Evolutionary conservation across 495 filamentous ascomycete species (phyloP).

Genomic region (Aspergillus nidulans): DNA sequence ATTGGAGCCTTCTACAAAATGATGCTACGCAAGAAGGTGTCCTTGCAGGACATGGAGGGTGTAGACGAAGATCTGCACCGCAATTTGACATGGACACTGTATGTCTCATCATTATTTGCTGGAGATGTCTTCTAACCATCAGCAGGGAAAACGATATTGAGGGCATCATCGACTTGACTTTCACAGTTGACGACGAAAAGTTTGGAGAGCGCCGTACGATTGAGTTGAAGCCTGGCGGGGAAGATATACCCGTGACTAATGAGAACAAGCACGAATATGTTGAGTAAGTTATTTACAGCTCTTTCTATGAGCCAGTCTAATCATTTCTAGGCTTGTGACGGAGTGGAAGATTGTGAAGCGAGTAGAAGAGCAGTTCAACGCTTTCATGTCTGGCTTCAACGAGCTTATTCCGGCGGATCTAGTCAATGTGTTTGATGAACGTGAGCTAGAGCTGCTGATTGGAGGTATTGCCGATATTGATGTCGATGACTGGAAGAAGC

Average conservation of each 20-base stretch:
- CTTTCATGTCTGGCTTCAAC: slow-evolving; percentile 95
- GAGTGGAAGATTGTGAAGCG: slow-evolving; percentile 99
- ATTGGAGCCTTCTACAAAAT: slow-evolving; percentile 99
- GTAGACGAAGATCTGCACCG: slow-evolving; percentile 97
- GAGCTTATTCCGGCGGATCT: slow-evolving; percentile 95
- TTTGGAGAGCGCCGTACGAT: slow-evolving; percentile 91
- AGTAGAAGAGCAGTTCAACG: slow-evolving; percentile 95
- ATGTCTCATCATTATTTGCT: slow-evolving; percentile 24
- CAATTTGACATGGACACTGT: slow-evolving; percentile 91
- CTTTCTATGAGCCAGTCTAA: background rate
- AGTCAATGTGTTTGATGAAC: slow-evolving; percentile 98
- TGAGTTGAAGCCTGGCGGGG: slow-evolving; percentile 85
- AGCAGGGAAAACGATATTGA: slow-evolving; percentile 87
- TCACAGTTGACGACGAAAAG: slow-evolving; percentile 93
- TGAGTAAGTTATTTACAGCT: slow-evolving; percentile 55
- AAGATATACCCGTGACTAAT: slow-evolving; percentile 92
- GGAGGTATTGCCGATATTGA: slow-evolving; percentile 99
- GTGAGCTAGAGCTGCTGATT: slow-evolving; percentile 93
- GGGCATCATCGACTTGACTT: slow-evolving; percentile 86
- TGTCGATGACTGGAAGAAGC: slow-evolving; percentile 99
- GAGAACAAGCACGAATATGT: slow-evolving; percentile 95
- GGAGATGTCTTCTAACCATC: background rate
- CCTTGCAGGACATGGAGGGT: slow-evolving; percentile 95
- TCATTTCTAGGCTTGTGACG: slow-evolving; percentile 68
- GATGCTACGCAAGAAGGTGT: slow-evolving; percentile 90